Percentiles rank a stretch among this genome's conserved stretches.
Conservation (phyloP, 2,329 filamentous ascomycete genomes). For the Ceratocystis huliohia region DNA sequence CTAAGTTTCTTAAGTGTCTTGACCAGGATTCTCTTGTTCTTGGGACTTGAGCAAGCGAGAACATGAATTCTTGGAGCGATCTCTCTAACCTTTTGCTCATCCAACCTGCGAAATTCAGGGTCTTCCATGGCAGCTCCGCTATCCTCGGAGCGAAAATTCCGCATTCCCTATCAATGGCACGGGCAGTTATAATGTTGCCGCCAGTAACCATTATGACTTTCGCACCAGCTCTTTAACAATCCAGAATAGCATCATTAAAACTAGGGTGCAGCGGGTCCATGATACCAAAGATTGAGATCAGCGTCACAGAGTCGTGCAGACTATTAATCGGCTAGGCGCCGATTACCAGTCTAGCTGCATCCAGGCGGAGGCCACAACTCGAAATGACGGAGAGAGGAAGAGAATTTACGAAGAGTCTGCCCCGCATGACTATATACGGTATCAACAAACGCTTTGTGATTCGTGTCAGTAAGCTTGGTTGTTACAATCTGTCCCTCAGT, state of each 20-base stretch:
- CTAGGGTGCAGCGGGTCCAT: conserved; percentile 56
- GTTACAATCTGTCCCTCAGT: conserved; percentile 26
- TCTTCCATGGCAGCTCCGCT: conserved; percentile 56
- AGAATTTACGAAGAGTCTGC: conserved; percentile 56
- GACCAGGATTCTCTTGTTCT: conserved; percentile 53
- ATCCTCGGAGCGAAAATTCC: conserved; percentile 44
- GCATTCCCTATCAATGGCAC: conserved; percentile 60
- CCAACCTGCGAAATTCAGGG: conserved; percentile 50
- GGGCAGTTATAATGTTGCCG: conserved; percentile 58
- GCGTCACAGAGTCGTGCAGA: conserved; percentile 51
- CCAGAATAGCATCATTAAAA: conserved; percentile 50
- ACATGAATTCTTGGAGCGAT: conserved; percentile 49
- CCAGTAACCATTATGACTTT: conserved; percentile 61
- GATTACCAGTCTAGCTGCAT: conserved; percentile 29
- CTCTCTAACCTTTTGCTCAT: conserved; percentile 44
- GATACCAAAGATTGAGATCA: conserved; percentile 58
- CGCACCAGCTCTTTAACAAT: conserved; percentile 53
- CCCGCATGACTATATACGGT: conserved; percentile 27
- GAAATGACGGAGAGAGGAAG: conserved; percentile 63
- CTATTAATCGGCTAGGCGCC: conserved; percentile 44
- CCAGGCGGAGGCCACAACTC: conserved; percentile 59
- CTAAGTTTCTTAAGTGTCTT: conserved; percentile 48
- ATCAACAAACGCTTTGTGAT: too few relatives aligned
- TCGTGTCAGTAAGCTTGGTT: too few relatives aligned
- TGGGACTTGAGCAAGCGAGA: conserved; percentile 51